A percentile compares a stretch with the other conserved stretches of the same genome.
Evolutionary conservation across 2,329 filamentous ascomycete species (phyloP).

Genomic region (Huntiella bhutanensis): DNA sequence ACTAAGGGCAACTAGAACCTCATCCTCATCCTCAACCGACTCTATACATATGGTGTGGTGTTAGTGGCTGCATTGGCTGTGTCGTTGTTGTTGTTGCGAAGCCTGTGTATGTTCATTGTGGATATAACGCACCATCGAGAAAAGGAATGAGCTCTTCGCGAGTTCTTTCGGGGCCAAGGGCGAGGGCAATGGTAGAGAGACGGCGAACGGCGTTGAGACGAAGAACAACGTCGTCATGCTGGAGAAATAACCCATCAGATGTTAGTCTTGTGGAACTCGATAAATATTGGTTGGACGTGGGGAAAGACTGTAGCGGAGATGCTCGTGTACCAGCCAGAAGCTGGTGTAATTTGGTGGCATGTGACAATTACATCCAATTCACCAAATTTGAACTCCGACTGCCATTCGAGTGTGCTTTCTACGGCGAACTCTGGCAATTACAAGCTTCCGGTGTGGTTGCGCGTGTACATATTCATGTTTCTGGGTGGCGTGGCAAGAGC

Average conservation of each 20-base stretch:
- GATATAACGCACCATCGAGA: conserved; percentile 61
- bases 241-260: conserved; percentile 7
- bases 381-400: too few relatives aligned
- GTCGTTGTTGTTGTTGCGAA: conserved; percentile 10
- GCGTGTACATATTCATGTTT: background rate
- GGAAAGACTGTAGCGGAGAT: too few relatives aligned
- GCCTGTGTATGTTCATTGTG: conserved; percentile 8
- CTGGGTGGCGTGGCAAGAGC: background rate
- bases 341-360: too few relatives aligned
- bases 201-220: conserved; percentile 97
- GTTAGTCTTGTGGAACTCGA: background rate
- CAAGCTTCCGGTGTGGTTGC: background rate
- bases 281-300: background rate
- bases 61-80: background rate
- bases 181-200: conserved; percentile 92
- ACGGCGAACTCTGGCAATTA: too few relatives aligned
- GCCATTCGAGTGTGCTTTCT: too few relatives aligned
- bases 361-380: too few relatives aligned
- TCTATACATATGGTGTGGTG: conserved; percentile 34
- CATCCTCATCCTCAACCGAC: conserved; percentile 96
- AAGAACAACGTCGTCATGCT: conserved; percentile 98
- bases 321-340: too few relatives aligned
- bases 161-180: conserved; percentile 86
- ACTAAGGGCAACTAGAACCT: conserved; percentile 89
- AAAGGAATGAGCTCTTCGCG: conserved; percentile 98